phyloP scores from a whole-genome alignment of 1,284 basidiomycete species.

The Amylostereum areolatum region DNA sequence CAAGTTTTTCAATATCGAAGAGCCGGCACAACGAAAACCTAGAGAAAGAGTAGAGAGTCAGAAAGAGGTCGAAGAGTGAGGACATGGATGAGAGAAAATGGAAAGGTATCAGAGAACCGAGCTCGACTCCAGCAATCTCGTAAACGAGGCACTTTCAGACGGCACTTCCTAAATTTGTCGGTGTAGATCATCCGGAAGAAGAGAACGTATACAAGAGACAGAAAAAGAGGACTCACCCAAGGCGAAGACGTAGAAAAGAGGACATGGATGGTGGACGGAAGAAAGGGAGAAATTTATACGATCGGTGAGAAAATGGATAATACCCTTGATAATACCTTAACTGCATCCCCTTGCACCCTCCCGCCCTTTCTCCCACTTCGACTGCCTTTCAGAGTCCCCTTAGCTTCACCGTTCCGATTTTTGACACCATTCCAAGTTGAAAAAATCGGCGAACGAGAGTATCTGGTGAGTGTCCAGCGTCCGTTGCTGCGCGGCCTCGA shows the following conservation, averaged over 20 bases:
- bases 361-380: too few species aligned
- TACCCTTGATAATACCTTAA: too few species aligned
- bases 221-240: background rate
- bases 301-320: constrained; percentile 9
- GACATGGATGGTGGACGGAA: background rate
- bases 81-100: background rate
- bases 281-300: constrained; percentile 7
- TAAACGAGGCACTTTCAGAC: constrained; percentile 9
- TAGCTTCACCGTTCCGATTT: too few species aligned
- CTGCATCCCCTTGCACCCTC: too few species aligned
- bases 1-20: too few species aligned
- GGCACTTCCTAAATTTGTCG: constrained; percentile 17
- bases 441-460: too few species aligned
- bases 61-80: background rate
- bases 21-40: too few species aligned
- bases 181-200: constrained; percentile 9
- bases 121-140: constrained; percentile 9
- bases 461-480: too few species aligned
- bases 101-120: constrained; percentile 13
- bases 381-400: too few species aligned
- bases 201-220: background rate
- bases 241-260: background rate
- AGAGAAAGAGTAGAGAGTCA: background rate
- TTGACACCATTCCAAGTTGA: too few species aligned
- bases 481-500: too few species aligned